These are phyloP conservation scores for Alternaria gansuensis DNA, from an alignment of 2,329 filamentous ascomycete genomes.

Conservation along the genomic window DNA sequence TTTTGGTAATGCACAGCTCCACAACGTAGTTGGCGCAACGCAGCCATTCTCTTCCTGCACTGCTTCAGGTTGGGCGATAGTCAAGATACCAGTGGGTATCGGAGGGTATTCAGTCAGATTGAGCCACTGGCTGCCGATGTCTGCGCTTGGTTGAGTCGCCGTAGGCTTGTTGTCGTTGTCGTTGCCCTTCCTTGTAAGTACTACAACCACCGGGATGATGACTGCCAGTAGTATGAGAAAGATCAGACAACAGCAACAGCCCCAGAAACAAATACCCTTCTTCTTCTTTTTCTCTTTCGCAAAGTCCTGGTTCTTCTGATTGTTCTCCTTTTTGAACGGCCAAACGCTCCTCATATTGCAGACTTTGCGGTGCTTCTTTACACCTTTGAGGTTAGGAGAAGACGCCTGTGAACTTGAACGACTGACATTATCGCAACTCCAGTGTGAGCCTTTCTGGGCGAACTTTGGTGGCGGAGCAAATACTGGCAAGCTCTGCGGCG, in stretches of 20 bases:
- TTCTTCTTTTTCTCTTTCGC: constrained; percentile 45
- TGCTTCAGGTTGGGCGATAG: constrained; percentile 76
- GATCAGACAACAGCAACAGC: constrained; percentile 50
- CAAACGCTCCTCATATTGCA: constrained; percentile 38
- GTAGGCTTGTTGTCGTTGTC: constrained; percentile 47
- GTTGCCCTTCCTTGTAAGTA: constrained; percentile 46
- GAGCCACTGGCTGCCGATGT: constrained; percentile 65
- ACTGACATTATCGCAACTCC: constrained; percentile 40
- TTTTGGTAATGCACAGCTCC: constrained; percentile 87
- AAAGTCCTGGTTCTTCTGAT: constrained; percentile 25
- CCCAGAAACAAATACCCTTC: constrained; percentile 45
- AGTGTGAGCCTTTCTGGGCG: constrained; percentile 38
- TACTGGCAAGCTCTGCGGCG: constrained; percentile 32
- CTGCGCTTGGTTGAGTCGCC: constrained; percentile 29
- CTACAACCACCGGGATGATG: constrained; percentile 52
- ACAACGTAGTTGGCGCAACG: constrained; percentile 75
- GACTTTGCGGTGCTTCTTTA: constrained; percentile 47
- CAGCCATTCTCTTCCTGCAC: constrained; percentile 72
- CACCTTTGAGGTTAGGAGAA: constrained; percentile 34
- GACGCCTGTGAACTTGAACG: constrained; percentile 37
- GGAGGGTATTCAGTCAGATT: constrained; percentile 88
- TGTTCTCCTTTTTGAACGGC: constrained; percentile 33
- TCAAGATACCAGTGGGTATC: constrained; percentile 83
- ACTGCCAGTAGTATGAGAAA: constrained; percentile 50
- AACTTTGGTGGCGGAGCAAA: constrained; percentile 47